Conservation (phyloP, 2,329 filamentous ascomycete genomes). For the Colletotrichum navitas region DNA sequence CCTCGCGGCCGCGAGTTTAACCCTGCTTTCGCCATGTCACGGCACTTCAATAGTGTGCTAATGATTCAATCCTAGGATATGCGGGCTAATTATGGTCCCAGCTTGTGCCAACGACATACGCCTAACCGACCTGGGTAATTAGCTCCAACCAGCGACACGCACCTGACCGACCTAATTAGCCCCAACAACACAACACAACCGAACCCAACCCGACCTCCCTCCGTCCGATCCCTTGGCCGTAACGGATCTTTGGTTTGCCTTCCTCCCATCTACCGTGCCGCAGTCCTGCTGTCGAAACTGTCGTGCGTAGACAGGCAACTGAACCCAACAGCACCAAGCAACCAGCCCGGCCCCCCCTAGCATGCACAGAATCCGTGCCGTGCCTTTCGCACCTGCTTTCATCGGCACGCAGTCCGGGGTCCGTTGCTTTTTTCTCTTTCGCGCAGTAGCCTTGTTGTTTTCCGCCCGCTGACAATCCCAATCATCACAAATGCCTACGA, state of each 20-base stretch:
- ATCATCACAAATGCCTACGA: conserved; percentile 9
- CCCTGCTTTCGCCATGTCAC: conserved; percentile 22
- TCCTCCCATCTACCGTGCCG: conserved; percentile 20
- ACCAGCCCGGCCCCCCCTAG: conserved; percentile 6
- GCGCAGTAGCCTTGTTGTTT: conserved; percentile 11
- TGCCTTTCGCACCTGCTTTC: conserved; percentile 10
- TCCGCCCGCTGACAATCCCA: conserved; percentile 20
- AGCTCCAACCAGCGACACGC: conserved; percentile 16
- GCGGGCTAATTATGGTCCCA: conserved; percentile 37
- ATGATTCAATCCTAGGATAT: neutral
- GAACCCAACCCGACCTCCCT: too few species aligned
- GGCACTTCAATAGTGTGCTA: conserved; percentile 10
- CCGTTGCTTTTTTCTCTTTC: conserved; percentile 29
- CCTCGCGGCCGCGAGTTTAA: conserved; percentile 25
- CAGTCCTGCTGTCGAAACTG: conserved; percentile 44
- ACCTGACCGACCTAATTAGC: conserved; percentile 24
- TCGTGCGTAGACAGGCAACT: conserved; percentile 18
- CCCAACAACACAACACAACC: conserved; percentile 2
- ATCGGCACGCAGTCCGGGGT: conserved; percentile 15
- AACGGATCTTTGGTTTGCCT: conserved; percentile 9
- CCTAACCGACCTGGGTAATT: conserved; percentile 19
- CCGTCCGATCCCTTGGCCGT: neutral
- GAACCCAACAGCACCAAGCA: conserved; percentile 21
- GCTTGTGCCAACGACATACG: neutral
- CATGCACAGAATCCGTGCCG: conserved; percentile 23